Evolutionary conservation across 768 basidiomycete genomes (phyloP), one percentile per base, ranked within the genome.

Genomic region (Leccinum barrowsii): DNA sequence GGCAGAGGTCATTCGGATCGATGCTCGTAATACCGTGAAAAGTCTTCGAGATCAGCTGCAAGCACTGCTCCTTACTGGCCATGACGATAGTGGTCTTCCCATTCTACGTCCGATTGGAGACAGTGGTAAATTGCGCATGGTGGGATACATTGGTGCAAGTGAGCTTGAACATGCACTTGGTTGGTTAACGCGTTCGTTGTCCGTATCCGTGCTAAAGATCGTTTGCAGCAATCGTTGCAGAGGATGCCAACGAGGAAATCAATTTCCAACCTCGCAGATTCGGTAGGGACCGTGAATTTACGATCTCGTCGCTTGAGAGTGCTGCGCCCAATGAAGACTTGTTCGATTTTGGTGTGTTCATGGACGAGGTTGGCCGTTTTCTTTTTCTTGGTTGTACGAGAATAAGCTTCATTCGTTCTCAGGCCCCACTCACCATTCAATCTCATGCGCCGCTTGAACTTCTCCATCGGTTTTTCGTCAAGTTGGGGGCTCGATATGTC

Each of bases 111-210:
- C 73, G 34, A 84, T 80, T 54, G 62, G 57, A 7, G 73, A 77
- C 15, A 62, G 61, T 15, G 76, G 76, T 15, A 82, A 82, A 19
- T 63, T 80, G 65, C 81, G 91, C 40, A 81, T 97, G 79, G 80
- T 92, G 37, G 97, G 94, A 7, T 95, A 95, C 70, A 89, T 98
- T 59, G 93, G 94, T 0, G 83, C 86, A 28, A 95, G 88, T 65
- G 97, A 99, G 73, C 82, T 99, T 13, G 94, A 97, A 67, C 94
- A 98, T 72, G 94, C 92, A 5, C 76, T 99, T 4, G 82, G 90
- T 93, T 71, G 55, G 86, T 79, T 19, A 21, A 52, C 35, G 21
- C 28, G 55, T 28, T 46, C 24, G n/a, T 56, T 12, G 22, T 51
- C 12, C 28, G 5, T 52, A 12, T 12, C 7, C 28, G 24, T 49